Conservation (phyloP, 768 basidiomycete genomes). For the Plicaturopsis crispa region DNA sequence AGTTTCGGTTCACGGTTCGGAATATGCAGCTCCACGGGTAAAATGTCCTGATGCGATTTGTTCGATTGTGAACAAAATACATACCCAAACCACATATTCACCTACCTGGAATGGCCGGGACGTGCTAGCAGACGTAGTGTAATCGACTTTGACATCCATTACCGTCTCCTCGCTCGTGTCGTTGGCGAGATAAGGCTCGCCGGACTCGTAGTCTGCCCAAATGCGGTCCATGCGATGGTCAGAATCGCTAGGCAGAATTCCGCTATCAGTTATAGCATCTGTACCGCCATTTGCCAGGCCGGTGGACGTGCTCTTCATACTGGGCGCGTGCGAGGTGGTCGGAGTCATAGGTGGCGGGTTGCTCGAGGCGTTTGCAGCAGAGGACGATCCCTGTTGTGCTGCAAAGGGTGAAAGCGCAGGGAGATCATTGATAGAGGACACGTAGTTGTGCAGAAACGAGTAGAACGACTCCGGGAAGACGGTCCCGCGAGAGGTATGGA, state of each 20-base stretch:
- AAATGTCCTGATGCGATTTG: conserved; percentile 47
- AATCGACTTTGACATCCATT: conserved; percentile 51
- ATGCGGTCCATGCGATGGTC: conserved; percentile 78
- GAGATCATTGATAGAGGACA: conserved; percentile 70
- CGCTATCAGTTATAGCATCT: conserved; percentile 26
- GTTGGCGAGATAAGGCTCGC: conserved; percentile 60
- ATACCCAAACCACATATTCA: conserved; percentile 50
- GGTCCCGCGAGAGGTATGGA: conserved; percentile 66
- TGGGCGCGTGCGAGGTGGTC: conserved; percentile 22
- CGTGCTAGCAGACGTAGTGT: conserved; percentile 32
- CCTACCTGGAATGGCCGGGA: conserved; percentile 57
- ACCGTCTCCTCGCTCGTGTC: conserved; percentile 38
- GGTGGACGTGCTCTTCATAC: conserved; percentile 24
- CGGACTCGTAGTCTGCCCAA: conserved; percentile 81
- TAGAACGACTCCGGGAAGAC: conserved; percentile 94
- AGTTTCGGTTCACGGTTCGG: conserved; percentile 61
- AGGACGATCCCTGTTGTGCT: conserved; percentile 21
- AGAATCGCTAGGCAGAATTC: conserved; percentile 66
- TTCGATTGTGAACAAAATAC: conserved; percentile 27
- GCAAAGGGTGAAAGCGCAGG: conserved; percentile 38
- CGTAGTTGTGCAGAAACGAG: conserved; percentile 88
- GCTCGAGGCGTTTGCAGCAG: conserved; percentile 17
- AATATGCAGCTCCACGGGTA: conserved; percentile 67
- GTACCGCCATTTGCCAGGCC: conserved; percentile 6
- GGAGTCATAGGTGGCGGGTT: conserved; percentile 24